phyloP scores from a whole-genome alignment of 345 rosid genomes.

The Eucalyptus lansdowneana region DNA sequence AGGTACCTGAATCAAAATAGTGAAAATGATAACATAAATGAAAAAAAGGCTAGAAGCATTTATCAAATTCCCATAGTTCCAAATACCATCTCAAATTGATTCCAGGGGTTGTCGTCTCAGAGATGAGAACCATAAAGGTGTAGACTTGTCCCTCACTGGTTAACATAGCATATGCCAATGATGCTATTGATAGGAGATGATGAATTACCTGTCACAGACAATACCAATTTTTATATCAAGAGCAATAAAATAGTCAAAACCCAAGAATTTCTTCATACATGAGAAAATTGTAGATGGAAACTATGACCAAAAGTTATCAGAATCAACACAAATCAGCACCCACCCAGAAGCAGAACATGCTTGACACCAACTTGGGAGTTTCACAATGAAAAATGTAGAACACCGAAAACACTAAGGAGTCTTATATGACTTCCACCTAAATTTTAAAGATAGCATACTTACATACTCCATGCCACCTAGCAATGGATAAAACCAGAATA shows the following conservation, averaged over 20 bases:
- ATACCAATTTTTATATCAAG: neutral
- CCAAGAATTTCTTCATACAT: neutral
- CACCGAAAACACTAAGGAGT: neutral
- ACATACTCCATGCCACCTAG: conserved; percentile 55
- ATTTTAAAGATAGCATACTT: conserved; percentile 1
- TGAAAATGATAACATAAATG: neutral
- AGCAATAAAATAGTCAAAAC: neutral
- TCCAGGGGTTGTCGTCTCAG: conserved; percentile 52
- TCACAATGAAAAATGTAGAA: neutral
- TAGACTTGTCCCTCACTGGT: conserved; percentile 45
- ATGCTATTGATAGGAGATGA: conserved; percentile 28
- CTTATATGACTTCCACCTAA: neutral
- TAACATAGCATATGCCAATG: conserved; percentile 42
- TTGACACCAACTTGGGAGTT: neutral
- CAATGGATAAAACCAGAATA: conserved; percentile 49
- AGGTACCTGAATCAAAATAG: conserved; percentile 27
- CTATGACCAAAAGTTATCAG: neutral
- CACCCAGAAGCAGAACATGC: neutral
- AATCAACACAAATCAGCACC: neutral
- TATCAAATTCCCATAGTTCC: neutral
- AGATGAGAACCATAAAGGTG: conserved; percentile 45
- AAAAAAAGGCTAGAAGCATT: neutral
- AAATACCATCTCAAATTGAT: conserved; percentile 52
- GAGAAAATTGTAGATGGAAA: neutral
- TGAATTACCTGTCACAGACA: conserved; percentile 29